Base-by-base conservation (phyloP, 768 basidiomycete genomes). In the Phaeotremella skinneri region DNA sequence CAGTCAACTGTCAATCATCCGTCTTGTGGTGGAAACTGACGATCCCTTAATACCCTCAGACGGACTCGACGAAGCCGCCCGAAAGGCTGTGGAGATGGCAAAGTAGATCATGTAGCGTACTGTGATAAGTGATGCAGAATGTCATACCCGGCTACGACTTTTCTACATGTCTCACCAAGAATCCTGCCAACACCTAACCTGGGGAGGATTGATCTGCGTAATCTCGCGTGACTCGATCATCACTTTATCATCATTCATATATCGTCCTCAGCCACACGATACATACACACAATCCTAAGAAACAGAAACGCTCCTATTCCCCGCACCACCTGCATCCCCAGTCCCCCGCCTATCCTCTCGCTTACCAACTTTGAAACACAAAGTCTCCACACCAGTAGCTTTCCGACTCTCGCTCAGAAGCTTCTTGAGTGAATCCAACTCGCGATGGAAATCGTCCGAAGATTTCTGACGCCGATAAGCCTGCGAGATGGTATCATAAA, bases 401-500 rank as follows among this genome's bases (percentile, higher is more conserved):
- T 89, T 83, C 43, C 92, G 83, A 25, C 90, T 87, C 60, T 94
- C 91, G 39, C 86, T 85, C 56, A 98, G 79, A 23, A 87, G 91
- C 80, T 86, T 88, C 81, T 93, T 93, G 56, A 99, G 88, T 9
- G 87, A 85, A 68, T 97, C 91, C 52, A 99, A 81, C 70, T 91
- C 88, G 20, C 80, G 80, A 75, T 97, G 91, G 56, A 97, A 72
- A 34, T 89, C 90, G 11, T 73, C 78, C 1, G 58, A 59, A 6
- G 62, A 58, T 4, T 87, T 84, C 31, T 89, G 84, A 27, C 89
- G 85, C 37, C 85, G 83, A 78, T 98, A 98, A 17, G 91, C 88
- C 77, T 91, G 86, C 13, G 92, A 94, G 64, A 99, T 97, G 68
- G 87, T 90, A 74, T 87, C 89, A 79, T 98, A 99, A 52, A 98